phyloP scores from a whole-genome alignment of 495 filamentous ascomycete genomes.

The Terfezia claveryi region DNA sequence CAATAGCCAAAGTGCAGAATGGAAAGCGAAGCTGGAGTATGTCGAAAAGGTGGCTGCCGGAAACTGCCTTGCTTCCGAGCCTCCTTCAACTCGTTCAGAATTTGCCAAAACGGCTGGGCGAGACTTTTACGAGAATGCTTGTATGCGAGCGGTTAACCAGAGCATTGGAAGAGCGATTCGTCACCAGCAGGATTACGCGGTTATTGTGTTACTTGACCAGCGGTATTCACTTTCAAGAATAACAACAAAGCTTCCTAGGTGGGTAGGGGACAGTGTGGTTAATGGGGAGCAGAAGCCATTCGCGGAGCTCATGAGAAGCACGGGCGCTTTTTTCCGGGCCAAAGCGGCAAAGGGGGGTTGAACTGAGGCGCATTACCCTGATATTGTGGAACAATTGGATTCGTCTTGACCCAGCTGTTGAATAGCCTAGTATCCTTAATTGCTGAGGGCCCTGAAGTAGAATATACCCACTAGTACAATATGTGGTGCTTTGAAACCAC shows the following conservation, averaged over 20 bases:
- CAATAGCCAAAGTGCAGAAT: constrained; percentile 71
- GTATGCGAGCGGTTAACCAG: constrained; percentile 94
- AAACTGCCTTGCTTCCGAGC: background rate
- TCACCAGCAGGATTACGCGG: constrained; percentile 71
- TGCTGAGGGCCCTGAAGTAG: too few relatives aligned
- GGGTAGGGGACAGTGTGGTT: constrained; percentile 51
- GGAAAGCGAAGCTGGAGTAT: constrained; percentile 77
- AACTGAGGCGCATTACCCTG: background rate
- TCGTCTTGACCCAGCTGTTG: too few relatives aligned
- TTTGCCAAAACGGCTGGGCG: constrained; percentile 42
- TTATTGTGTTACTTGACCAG: constrained; percentile 64
- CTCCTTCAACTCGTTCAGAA: background rate
- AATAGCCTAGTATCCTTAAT: too few relatives aligned
- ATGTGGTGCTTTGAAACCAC: too few relatives aligned
- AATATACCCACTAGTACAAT: too few relatives aligned
- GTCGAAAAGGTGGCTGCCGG: constrained; percentile 42
- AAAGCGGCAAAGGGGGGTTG: background rate
- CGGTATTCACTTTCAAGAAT: constrained; percentile 50
- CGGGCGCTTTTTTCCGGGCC: constrained; percentile 31
- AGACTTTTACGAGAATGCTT: constrained; percentile 86
- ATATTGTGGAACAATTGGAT: too few relatives aligned
- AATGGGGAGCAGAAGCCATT: constrained; percentile 26
- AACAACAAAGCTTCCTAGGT: constrained; percentile 58
- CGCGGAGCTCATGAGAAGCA: constrained; percentile 30
- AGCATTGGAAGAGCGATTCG: constrained; percentile 82